Percentiles rank a stretch among this genome's conserved stretches.
These are phyloP conservation scores for Puccinia coronata DNA, from an alignment of 1,284 basidiomycete species.

Conservation along the genomic window DNA sequence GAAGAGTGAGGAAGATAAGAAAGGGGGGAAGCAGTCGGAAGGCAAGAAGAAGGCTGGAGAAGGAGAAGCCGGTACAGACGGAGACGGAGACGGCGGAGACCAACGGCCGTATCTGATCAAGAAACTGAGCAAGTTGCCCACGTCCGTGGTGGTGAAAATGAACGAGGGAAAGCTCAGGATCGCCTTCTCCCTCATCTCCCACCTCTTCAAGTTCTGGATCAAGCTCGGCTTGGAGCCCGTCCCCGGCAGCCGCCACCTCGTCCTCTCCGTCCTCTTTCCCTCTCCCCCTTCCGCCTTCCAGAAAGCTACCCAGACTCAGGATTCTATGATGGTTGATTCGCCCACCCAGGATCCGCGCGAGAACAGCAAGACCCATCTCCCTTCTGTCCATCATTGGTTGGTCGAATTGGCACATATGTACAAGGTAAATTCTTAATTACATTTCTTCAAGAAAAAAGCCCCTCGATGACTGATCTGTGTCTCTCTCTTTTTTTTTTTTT, in stretches of 20 bases:
- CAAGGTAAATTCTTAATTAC: not conserved
- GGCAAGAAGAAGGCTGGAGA: not conserved
- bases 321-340: not conserved
- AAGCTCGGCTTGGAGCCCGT: conserved; percentile 43
- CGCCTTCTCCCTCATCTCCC: conserved; percentile 10
- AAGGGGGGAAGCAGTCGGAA: too few relatives aligned
- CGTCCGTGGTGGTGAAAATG: conserved; percentile 3
- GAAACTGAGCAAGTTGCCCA: conserved; percentile 2
- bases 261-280: conserved; percentile 29
- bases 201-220: conserved; percentile 30
- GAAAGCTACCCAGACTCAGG: not conserved
- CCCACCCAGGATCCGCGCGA: not conserved
- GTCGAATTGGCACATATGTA: conserved; percentile 11
- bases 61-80: not conserved
- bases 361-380: not conserved
- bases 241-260: conserved; percentile 22
- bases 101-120: conserved; percentile 16
- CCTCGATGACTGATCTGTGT: not conserved
- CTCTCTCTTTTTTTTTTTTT: too few relatives aligned
- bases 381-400: conserved; percentile 25
- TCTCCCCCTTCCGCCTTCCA: not conserved
- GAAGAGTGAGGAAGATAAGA: too few relatives aligned
- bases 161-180: conserved; percentile 38
- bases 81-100: not conserved
- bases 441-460: not conserved